Base-by-base conservation (phyloP, 305 asterid genomes). In the Lippia alba region DNA sequence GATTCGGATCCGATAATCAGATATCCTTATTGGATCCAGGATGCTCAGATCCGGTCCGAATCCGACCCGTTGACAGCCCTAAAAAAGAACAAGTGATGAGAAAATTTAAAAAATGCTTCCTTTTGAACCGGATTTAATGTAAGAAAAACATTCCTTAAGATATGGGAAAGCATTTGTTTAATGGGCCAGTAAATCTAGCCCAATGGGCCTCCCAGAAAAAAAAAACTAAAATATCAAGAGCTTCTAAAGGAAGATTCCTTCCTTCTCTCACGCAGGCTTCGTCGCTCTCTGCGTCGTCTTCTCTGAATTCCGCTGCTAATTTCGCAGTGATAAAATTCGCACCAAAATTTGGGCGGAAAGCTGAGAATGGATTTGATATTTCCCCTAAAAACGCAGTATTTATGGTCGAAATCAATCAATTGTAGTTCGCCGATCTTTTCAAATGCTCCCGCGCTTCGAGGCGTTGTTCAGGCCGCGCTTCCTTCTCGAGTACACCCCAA, bases 281-380 rank as follows among this genome's bases (percentile, higher is more conserved):
- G 9, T 14, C 66, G 9, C 41, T 36, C 8, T 58, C 71, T 41
- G 71, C 46, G 11, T 56, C 64, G 24, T 48, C 58, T n/a, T 12
- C 10, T 44, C 49, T 6, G 49, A 14, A 8, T 1, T 44, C 14
- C 12, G 15, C 64, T 54, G 51, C 65, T 64, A 7, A 49, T 44
- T 8, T 3, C 39, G 32, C 8, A 3, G 30, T 24, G 30, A 2
- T 1, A 32, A 30, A 34, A 40, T 55, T 70, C 32, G 67, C 61
- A 12, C 45, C 12, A n/a, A 15, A 41, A 1, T 56, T 51, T 58
- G 49, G 55, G 49, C n/a, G 61, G 61, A 62, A 55, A 71, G 39
- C 58, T 30, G 12, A 40, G 19, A 65, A 11, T 93, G 97, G 92
- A 87, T 72, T 78, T 86, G 45, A 56, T 69, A 66, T 82, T 80